phyloP scores from a whole-genome alignment of 371 early-diverging fungal genomes.

The Cokeromyces recurvatus region DNA sequence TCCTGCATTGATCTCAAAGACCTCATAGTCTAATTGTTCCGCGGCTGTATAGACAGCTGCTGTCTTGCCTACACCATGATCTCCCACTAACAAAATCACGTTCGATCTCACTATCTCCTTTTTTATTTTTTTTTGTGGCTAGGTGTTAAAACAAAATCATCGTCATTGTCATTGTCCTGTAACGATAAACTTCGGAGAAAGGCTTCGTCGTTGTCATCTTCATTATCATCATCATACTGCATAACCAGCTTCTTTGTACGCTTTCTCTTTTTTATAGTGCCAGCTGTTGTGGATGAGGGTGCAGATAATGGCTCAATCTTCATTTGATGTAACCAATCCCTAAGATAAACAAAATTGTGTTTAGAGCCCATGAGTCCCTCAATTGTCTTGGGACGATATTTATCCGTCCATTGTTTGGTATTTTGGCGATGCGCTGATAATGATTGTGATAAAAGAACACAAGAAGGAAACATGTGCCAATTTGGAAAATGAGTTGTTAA shows the following conservation, averaged over 20 bases:
- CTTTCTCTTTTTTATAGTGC: not conserved
- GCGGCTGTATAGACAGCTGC: conserved; percentile 75
- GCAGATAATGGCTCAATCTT: conserved; percentile 26
- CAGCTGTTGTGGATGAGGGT: not conserved
- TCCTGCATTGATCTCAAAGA: conserved; percentile 75
- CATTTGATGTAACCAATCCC: conserved; percentile 37
- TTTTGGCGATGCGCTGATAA: not conserved
- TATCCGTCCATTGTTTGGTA: conserved; percentile 25
- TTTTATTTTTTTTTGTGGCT: conserved; percentile 2
- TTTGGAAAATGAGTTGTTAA: conserved; percentile 8
- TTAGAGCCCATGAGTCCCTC: conserved; percentile 23
- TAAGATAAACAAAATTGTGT: conserved; percentile 18
- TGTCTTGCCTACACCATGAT: conserved; percentile 74
- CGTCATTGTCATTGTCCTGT: conserved; percentile 16
- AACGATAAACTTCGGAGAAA: not conserved
- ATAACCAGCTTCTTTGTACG: not conserved
- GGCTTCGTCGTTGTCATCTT: not conserved
- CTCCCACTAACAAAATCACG: conserved; percentile 64
- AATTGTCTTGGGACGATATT: conserved; percentile 26
- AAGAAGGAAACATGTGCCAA: conserved; percentile 13
- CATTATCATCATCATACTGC: not conserved
- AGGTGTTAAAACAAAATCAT: conserved; percentile 21
- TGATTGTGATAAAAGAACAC: conserved; percentile 3
- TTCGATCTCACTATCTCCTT: conserved; percentile 43
- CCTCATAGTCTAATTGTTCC: conserved; percentile 62